Base-by-base conservation (phyloP, 2,329 filamentous ascomycete species). In the Magnaporthiopsis poae region DNA sequence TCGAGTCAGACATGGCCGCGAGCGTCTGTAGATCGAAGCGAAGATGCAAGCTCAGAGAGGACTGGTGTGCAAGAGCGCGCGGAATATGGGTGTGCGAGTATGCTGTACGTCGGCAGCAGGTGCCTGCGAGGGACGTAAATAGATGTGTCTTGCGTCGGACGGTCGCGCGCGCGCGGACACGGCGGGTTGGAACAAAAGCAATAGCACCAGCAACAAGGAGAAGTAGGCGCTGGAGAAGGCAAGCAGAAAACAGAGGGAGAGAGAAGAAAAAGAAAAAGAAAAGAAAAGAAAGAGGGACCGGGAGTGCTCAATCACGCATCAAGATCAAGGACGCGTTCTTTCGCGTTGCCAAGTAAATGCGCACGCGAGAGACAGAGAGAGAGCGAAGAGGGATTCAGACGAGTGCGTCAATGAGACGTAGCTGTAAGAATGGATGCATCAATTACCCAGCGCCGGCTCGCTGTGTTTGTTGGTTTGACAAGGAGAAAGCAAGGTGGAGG, bases 311-410 rank as follows among this genome's bases (percentile, higher is more conserved):
- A 39, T 63, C 33, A 39, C 56, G 39, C 56, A 33, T 64, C 46
- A 56, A 64, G 56, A 52, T 64, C 25, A 27, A 33, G 63, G 63
- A 64, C 63, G 63, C 63, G 63, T 64, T 59, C 36, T 64, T 64
- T 64, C 63, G 63, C 63, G 63, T 64, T 64, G 39, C 46, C 5
- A 56, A 56, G 21, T 5, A 56, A 63, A 64, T 64, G 63, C 63
- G 63, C 63, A 29, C 27, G 35, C 62, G 46, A 25, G 46, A 56
- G 46, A 56, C 5, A 21, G 46, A 21, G 46, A n/a, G 46, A 52
- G 46, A 9, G 31, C 31, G 31, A 21, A 21, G 46, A 46, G 11
- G 39, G 39, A 11, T 21, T 56, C n/a, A 25, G 46, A 56, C 21
- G 21, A n/a, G 46, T 52, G 46, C 21, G 46, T 56, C 46, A 56